Evolutionary conservation across 257 asterid species (phyloP).

Genomic region (Misopates orontium): DNA sequence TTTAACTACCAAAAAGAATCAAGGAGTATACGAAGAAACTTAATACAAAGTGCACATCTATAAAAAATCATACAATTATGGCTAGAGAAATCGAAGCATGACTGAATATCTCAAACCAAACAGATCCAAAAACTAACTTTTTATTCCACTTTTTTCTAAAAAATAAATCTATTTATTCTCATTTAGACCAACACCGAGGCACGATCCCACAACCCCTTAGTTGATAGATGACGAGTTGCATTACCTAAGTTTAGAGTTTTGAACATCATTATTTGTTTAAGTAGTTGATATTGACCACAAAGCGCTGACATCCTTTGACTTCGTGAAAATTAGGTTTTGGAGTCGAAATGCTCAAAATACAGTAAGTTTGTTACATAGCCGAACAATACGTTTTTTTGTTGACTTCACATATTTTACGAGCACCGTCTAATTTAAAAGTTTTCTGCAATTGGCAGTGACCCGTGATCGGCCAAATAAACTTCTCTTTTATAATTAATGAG

Average conservation of each 20-base stretch:
- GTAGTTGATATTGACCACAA: conserved; percentile 17
- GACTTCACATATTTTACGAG: neutral
- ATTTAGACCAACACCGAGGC: too few species aligned
- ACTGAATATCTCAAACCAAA: conserved; percentile 9
- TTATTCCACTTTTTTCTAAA: neutral
- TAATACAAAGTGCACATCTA: too few species aligned
- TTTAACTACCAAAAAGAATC: too few species aligned
- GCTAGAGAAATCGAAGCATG: neutral
- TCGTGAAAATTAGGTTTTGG: neutral
- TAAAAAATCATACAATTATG: too few species aligned
- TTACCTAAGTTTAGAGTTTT: neutral
- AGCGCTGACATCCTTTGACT: conserved; percentile 6
- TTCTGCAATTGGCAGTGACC: too few species aligned
- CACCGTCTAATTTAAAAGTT: too few species aligned
- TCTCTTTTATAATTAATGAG: too few species aligned
- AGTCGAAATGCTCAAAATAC: neutral
- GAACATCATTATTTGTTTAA: neutral
- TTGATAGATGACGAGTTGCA: neutral
- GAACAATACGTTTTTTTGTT: neutral
- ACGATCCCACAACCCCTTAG: too few species aligned
- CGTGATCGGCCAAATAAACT: too few species aligned
- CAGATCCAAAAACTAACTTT: neutral
- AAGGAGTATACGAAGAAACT: too few species aligned
- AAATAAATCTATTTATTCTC: too few species aligned
- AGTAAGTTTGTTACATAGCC: conserved; percentile 9